A percentile compares a stretch with the other conserved stretches of the same genome.
Conservation (phyloP, 345 rosid species). For the Bretschneidera sinensis region DNA sequence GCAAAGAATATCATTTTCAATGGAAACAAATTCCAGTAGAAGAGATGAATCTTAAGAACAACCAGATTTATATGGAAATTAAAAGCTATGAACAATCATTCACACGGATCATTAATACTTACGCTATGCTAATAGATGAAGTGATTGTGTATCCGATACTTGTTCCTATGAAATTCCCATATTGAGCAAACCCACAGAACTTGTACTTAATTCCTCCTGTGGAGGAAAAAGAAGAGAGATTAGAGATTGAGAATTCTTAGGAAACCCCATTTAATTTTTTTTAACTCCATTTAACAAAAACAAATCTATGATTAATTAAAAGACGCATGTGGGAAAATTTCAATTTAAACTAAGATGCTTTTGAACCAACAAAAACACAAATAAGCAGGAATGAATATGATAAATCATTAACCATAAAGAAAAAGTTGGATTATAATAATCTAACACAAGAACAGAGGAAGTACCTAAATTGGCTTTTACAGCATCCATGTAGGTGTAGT, state of each 20-base stretch:
- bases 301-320: too few species aligned
- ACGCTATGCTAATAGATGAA: constrained; percentile 37
- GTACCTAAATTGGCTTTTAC: constrained; percentile 40
- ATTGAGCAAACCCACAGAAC: constrained; percentile 37
- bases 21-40: background rate
- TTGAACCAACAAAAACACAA: too few species aligned
- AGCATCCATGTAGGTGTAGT: constrained; percentile 39
- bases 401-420: background rate
- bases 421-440: too few species aligned
- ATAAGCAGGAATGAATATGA: background rate
- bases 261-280: too few species aligned
- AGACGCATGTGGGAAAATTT: too few species aligned
- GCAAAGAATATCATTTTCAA: too few species aligned
- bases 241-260: too few species aligned
- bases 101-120: background rate
- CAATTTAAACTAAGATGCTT: too few species aligned
- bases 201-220: constrained; percentile 30
- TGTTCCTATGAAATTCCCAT: constrained; percentile 32
- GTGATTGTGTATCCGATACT: constrained; percentile 52
- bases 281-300: too few species aligned
- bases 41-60: constrained; percentile 12
- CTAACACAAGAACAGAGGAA: too few species aligned
- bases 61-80: too few species aligned
- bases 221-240: too few species aligned
- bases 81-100: background rate